These are phyloP conservation scores for Agarophyton chilense DNA, from an alignment of 23 red algal genomes.

Conservation along the genomic window DNA sequence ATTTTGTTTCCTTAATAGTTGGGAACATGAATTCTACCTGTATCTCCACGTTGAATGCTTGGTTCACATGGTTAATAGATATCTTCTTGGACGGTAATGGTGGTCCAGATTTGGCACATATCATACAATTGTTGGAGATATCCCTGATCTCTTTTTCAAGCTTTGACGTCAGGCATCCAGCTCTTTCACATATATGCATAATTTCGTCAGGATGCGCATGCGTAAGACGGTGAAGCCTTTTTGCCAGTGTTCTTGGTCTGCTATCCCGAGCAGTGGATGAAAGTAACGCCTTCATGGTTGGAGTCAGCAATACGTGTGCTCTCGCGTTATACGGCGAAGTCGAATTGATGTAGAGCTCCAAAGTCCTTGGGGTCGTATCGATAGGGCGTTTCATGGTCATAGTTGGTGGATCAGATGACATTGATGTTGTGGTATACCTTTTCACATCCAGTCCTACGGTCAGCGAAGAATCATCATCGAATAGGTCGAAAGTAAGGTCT, in stretches of 20 bases:
- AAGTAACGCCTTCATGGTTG: background rate
- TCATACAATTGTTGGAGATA: background rate
- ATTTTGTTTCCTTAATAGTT: background rate
- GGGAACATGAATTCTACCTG: background rate
- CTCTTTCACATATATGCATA: background rate
- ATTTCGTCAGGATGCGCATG: constrained; percentile 7
- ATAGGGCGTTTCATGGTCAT: background rate
- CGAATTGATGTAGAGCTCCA: background rate
- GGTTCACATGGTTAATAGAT: constrained; percentile 17
- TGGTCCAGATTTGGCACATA: background rate
- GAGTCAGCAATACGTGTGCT: background rate
- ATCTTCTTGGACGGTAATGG: background rate
- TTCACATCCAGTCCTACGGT: background rate
- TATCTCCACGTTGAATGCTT: constrained; percentile 25
- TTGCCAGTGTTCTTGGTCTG: background rate
- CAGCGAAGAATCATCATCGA: background rate
- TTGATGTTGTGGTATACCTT: background rate
- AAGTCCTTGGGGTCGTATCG: background rate
- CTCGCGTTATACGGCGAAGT: background rate
- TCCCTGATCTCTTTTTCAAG: background rate
- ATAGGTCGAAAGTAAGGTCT: background rate
- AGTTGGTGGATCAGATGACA: background rate
- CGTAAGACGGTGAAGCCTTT: constrained; percentile 13
- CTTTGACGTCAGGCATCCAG: background rate
- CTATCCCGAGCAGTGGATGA: background rate